phyloP scores from a whole-genome alignment of 2,329 filamentous ascomycete genomes.

The Fusarium albosuccineum region DNA sequence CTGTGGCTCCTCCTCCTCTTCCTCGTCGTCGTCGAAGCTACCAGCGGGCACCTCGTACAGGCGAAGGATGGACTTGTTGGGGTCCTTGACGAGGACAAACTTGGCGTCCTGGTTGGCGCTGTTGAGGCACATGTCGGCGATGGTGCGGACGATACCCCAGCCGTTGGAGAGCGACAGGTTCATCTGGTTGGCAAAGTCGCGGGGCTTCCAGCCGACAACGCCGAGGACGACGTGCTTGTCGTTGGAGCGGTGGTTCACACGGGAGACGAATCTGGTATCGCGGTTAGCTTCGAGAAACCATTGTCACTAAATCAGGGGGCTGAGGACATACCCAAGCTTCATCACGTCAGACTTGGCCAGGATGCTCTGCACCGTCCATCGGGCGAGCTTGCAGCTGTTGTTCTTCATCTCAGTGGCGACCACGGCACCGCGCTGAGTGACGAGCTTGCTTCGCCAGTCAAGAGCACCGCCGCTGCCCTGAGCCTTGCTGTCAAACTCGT shows the following conservation, averaged over 20 bases:
- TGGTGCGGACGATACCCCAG: constrained; percentile 98
- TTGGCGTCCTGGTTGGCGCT: constrained; percentile 83
- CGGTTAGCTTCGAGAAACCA: constrained; percentile 26
- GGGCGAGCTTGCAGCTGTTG: constrained; percentile 98
- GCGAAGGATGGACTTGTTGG: constrained; percentile 95
- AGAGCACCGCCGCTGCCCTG: constrained; percentile 94
- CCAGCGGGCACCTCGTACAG: constrained; percentile 90
- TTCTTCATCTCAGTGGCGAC: constrained; percentile 99
- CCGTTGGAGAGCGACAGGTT: constrained; percentile 96
- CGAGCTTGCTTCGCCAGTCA: constrained; percentile 96
- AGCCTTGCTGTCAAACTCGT: constrained; percentile 99
- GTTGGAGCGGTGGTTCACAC: constrained; percentile 90
- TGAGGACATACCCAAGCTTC: constrained; percentile 86
- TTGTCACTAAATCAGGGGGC: neutral
- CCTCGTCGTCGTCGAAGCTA: constrained; percentile 90
- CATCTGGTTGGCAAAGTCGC: constrained; percentile 98
- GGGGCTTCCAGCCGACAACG: constrained; percentile 97
- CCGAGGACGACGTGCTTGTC: constrained; percentile 96
- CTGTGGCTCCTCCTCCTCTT: constrained; percentile 62
- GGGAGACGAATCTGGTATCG: constrained; percentile 85
- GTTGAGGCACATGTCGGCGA: constrained; percentile 91
- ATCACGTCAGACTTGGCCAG: constrained; percentile 97
- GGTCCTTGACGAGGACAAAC: constrained; percentile 88
- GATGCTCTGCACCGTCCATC: constrained; percentile 98
- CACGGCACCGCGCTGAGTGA: constrained; percentile 94